Evolutionary conservation across 208 protist genomes (phyloP), one percentile per base, ranked within the genome.

Genomic region (Porcisia deanei): DNA sequence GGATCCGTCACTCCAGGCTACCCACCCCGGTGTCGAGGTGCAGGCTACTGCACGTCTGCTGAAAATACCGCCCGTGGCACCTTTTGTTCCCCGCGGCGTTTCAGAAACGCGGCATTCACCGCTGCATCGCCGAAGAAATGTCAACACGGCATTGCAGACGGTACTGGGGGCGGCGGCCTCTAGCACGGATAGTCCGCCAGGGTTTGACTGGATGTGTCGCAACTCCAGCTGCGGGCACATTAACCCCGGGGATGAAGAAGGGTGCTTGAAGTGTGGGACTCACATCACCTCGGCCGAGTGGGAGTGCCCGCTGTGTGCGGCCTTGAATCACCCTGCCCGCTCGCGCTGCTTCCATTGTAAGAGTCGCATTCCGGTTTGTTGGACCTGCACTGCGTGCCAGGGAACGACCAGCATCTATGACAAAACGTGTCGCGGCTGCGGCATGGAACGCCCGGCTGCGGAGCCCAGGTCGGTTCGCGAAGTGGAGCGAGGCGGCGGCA

Each of bases 141-240:
- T 20, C 1, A 60, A 49, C 61, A 2, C 67, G 1, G 47, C 52
- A 9, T 12, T 43, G 60, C 22, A 22, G 67, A 57, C 55, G 3
- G 73, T 79, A 34, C 20, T 22, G 30, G 45, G 79, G 47, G 75
- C 49, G 43, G 30, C n/a, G 22, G 30, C n/a, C 30, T 59, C 49
- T 3, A 68, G 59, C 18, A 87, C 89, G 5, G 43, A 76, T 4
- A 89, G 91, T 2, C 91, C 91, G 34, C 90, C 91, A 1, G 90
- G 91, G 30, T 94, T 94, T 72, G 93, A 97, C 81, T 97, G 93
- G 91, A 95, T 95, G 91, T 97, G 93, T 79, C 83, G 93, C 39
- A 79, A 83, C 18, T 39, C 66, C 7, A 79, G 52, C 43, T 97
- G 93, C 71, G 87, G 82, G 0, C 83, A 89, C 39, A 85, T 94